Percentiles rank a stretch among this genome's conserved stretches.
These are phyloP conservation scores for Aureobasidium sp. DNA, from an alignment of 2,329 filamentous ascomycete genomes.

Conservation along the genomic window DNA sequence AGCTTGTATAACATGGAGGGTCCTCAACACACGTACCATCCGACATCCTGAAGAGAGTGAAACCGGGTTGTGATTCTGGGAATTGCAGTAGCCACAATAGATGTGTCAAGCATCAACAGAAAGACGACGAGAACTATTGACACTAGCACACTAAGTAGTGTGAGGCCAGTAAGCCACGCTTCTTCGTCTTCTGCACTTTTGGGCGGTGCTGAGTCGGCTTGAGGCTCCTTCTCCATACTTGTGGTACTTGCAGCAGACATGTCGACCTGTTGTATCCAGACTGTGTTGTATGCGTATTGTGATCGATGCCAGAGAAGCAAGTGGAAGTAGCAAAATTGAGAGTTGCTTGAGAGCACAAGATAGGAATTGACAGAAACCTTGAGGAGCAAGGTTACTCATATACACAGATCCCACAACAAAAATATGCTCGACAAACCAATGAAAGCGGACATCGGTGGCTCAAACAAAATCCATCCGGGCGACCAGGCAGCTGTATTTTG, in stretches of 20 bases:
- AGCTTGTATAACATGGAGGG: neutral
- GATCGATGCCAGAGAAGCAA: neutral
- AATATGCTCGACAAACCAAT: neutral
- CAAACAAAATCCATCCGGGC: constrained; percentile 1
- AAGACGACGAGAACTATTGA: constrained; percentile 17
- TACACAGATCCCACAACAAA: neutral
- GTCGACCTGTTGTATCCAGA: no score
- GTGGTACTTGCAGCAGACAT: neutral
- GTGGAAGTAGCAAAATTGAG: neutral
- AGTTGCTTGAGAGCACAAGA: neutral
- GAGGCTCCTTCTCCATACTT: neutral
- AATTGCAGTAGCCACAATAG: constrained; percentile 35
- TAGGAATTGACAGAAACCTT: neutral
- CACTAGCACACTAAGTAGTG: constrained; percentile 25
- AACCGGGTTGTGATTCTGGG: constrained; percentile 37
- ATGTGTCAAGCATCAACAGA: constrained; percentile 30
- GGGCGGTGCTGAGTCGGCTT: neutral
- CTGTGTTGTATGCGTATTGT: neutral
- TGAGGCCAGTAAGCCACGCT: constrained; percentile 30
- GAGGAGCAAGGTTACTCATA: neutral
- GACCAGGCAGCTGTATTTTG: constrained; percentile 7
- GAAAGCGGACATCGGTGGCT: neutral
- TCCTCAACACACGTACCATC: constrained; percentile 27
- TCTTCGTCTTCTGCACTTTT: constrained; percentile 30
- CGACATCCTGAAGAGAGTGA: constrained; percentile 33